phyloP scores from a whole-genome alignment of 495 filamentous ascomycete species.

The Tuber microsphaerosporum region DNA sequence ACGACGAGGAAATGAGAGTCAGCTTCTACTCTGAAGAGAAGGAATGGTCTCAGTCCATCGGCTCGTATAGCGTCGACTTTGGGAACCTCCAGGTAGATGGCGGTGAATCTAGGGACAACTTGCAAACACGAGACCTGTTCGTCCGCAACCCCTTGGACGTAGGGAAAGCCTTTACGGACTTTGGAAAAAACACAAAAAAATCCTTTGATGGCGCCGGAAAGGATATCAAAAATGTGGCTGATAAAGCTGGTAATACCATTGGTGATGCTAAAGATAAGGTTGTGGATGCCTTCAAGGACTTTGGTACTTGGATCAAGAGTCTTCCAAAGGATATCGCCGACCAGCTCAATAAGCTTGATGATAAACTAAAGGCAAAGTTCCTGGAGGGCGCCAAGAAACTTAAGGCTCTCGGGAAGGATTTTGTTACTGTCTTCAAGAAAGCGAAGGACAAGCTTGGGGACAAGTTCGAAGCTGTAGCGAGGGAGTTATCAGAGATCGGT shows the following conservation, averaged over 20 bases:
- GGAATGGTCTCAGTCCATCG: slow-evolving; percentile 9
- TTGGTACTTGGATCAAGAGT: background rate
- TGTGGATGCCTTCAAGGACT: background rate
- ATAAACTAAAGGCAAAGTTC: slow-evolving; percentile 1
- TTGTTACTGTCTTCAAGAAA: background rate
- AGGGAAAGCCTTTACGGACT: background rate
- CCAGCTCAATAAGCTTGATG: background rate
- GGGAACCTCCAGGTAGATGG: slow-evolving; percentile 9
- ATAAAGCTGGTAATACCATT: background rate
- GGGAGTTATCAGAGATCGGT: background rate
- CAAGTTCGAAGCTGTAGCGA: background rate
- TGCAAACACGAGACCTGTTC: background rate
- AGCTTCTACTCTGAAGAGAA: slow-evolving; percentile 15
- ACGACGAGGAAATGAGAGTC: slow-evolving; percentile 8
- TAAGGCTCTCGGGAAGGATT: background rate
- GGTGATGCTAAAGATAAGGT: slow-evolving; percentile 5
- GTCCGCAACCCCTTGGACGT: background rate
- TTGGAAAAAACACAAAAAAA: slow-evolving; percentile 6
- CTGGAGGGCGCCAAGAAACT: background rate
- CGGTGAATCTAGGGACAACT: background rate
- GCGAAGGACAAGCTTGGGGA: slow-evolving; percentile 2
- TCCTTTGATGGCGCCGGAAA: background rate
- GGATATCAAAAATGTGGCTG: background rate
- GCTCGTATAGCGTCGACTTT: slow-evolving; percentile 14
- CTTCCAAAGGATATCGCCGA: background rate